Base-by-base conservation (phyloP, 176 grass and related monocot genomes). In the Zea luxurians region DNA sequence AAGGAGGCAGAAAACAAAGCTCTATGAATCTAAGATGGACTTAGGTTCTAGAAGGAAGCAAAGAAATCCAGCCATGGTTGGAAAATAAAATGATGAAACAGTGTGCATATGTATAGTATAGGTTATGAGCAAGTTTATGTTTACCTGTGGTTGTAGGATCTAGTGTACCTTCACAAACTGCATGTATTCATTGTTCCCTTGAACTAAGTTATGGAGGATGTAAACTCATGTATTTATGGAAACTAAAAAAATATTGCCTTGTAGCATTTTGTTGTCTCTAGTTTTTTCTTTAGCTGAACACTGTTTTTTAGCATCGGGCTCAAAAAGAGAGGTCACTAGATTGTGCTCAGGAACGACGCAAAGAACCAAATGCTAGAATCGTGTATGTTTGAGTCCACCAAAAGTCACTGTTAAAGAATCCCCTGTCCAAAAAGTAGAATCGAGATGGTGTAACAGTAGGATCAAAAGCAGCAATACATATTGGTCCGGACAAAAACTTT, bases 51-150 rank as follows among this genome's bases (percentile, higher is more conserved):
- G 77, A 61, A 44, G 58, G 35, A 66, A 59, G 66, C 77, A 52
- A 81, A 59, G 60, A 6, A 66, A 77, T 81, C 48, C 82, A 85
- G 59, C 66, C 77, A 70, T 89, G 82, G 60, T 78, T 81, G 64
- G 72, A 75, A 45, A 89, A 85, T 89, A 89, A 67, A 52, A 77
- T 27, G 87, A 85, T 48, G 36, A 37, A 71, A 81, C 61, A 17
- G 7, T 38, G 58, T 77, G 54, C 43, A 10, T n/a, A 27, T 71
- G 58, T 74, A 78, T 82, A 77, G 42, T 70, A 80, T 85, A 82
- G 87, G 66, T 68, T 61, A 53, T 85, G 66, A 61, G 66, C 59
- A 77, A 77, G 49, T 16, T 67, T 44, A 52, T 70, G 15, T 61
- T 34, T 53, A 44, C 27, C 36, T 73, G 60, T 42, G n/a, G 49